Conservation (phyloP, 2,329 filamentous ascomycete species). For the Phaeosphaeriaceae sp. region DNA sequence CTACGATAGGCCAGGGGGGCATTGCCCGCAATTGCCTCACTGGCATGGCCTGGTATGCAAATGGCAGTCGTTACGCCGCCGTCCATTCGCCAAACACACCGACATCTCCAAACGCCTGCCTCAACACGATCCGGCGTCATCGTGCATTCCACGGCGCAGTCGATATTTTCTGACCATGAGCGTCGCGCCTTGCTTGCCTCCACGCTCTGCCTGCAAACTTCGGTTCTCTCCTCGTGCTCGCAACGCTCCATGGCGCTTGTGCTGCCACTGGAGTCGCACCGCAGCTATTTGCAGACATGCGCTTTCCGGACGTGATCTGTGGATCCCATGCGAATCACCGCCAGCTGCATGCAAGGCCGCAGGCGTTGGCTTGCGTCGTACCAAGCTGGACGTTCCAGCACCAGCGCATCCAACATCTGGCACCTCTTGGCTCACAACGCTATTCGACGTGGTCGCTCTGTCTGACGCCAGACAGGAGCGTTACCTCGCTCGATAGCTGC, state of each 20-base stretch:
- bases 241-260: constrained; percentile 24
- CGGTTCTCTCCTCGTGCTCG: constrained; percentile 37
- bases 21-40: constrained; percentile 25
- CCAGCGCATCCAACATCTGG: not conserved
- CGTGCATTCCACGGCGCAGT: constrained; percentile 10
- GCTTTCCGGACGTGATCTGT: constrained; percentile 35
- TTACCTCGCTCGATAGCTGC: not conserved
- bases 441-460: not conserved
- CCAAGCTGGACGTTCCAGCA: constrained; percentile 1
- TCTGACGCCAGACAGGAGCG: not conserved
- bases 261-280: constrained; percentile 18
- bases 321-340: constrained; percentile 17
- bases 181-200: constrained; percentile 25
- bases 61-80: constrained; percentile 18
- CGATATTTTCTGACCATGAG: constrained; percentile 5
- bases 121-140: constrained; percentile 19
- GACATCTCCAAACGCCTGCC: constrained; percentile 22
- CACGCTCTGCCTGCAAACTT: constrained; percentile 20
- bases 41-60: constrained; percentile 24
- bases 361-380: constrained; percentile 21
- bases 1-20: constrained; percentile 20
- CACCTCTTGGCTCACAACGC: constrained; percentile 1
- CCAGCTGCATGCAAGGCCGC: constrained; percentile 3
- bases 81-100: constrained; percentile 35
- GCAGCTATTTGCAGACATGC: constrained; percentile 20